A percentile compares a stretch with the other conserved stretches of the same genome.
Evolutionary conservation across 2,329 filamentous ascomycete genomes (phyloP).

Genomic region (Acrocalymma vagum): DNA sequence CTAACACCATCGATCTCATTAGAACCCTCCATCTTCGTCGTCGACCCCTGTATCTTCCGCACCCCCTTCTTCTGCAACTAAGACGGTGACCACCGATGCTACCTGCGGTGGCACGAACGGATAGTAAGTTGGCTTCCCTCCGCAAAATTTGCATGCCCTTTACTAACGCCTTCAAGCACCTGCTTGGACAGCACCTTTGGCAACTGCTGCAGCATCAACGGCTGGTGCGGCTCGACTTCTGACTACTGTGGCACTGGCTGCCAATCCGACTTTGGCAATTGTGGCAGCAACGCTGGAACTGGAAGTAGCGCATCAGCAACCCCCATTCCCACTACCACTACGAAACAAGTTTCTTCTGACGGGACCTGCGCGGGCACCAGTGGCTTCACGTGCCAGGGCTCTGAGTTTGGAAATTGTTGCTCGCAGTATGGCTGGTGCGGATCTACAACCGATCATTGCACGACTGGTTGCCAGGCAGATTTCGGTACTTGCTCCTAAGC

Average conservation of each 20-base stretch:
- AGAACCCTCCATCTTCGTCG: slow-evolving; percentile 8
- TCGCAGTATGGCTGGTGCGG: slow-evolving; percentile 53
- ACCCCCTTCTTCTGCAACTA: slow-evolving; percentile 27
- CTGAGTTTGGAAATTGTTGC: slow-evolving; percentile 56
- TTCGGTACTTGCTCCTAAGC: slow-evolving; percentile 41
- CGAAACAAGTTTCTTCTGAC: slow-evolving; percentile 31
- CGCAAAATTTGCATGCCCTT: slow-evolving; percentile 14
- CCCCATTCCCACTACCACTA: slow-evolving; percentile 17
- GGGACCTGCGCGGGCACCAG: slow-evolving; percentile 33
- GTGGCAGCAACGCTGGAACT: slow-evolving; percentile 23
- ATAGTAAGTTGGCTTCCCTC: slow-evolving; percentile 19
- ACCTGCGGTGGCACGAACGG: slow-evolving; percentile 52
- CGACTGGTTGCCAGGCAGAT: slow-evolving; percentile 36
- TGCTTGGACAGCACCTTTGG: slow-evolving; percentile 53
- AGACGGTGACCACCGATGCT: slow-evolving; percentile 49
- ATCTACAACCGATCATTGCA: slow-evolving; percentile 36
- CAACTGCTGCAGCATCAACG: slow-evolving; percentile 52
- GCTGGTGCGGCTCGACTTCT: slow-evolving; percentile 32
- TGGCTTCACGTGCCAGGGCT: slow-evolving; percentile 51
- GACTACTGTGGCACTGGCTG: slow-evolving; percentile 42
- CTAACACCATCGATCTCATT: slow-evolving; percentile 13
- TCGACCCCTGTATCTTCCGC: slow-evolving; percentile 22
- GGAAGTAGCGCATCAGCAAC: slow-evolving; percentile 13
- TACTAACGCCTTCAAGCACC: slow-evolving; percentile 35
- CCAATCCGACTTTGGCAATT: slow-evolving; percentile 41